Base-by-base conservation (phyloP, 208 protist genomes). In the Vickermania ingenoplastis region DNA sequence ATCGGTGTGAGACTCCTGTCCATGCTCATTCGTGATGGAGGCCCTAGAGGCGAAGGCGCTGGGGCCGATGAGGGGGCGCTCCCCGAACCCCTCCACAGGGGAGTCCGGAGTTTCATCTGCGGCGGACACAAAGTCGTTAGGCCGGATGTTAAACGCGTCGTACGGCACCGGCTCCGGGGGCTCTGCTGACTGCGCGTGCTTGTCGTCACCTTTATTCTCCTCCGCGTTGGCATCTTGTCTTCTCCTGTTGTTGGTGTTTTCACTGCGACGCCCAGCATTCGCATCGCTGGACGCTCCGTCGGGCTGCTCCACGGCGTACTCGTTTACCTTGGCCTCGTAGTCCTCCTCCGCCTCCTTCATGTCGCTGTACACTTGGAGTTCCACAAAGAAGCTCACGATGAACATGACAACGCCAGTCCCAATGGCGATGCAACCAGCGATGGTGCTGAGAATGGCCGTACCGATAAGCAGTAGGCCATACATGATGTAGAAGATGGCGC, bases 401-500 rank as follows among this genome's bases (percentile, higher is more conserved):
- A 89, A 65, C 69, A 92, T 88, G 23, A 89, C 26, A 21, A 82
- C 28, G 28, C 83, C 84, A 2, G 81, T 60, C 23, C 57, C 62
- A 25, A 89, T 70, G 5, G 80, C 55, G 17, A 84, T 21, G 11
- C 53, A 53, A 3, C 67, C 73, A 17, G 73, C 75, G 2, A 89
- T 54, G 58, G 81, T 74, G 50, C 73, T 63, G 28, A 82, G 23
- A 0, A 56, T 27, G 23, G 57, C 45, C 14, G 41, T 62, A 0
- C 72, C 82, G 45, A 95, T 61, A 14, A 79, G 53, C 27, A 89
- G 64, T n/a, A 71, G 60, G 22, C 85, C 88, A 45, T 92, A 70
- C 41, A 91, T 79, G 31, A 91, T 61, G 69, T 92, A 95, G 53
- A 88, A 89, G 31, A 84, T 28, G 41, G 68, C 70, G 31, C 88